Evolutionary conservation across 2,329 filamentous ascomycete species (phyloP), one percentile per base, ranked within the genome.

Genomic region (Pseudogymnoascus sp.): DNA sequence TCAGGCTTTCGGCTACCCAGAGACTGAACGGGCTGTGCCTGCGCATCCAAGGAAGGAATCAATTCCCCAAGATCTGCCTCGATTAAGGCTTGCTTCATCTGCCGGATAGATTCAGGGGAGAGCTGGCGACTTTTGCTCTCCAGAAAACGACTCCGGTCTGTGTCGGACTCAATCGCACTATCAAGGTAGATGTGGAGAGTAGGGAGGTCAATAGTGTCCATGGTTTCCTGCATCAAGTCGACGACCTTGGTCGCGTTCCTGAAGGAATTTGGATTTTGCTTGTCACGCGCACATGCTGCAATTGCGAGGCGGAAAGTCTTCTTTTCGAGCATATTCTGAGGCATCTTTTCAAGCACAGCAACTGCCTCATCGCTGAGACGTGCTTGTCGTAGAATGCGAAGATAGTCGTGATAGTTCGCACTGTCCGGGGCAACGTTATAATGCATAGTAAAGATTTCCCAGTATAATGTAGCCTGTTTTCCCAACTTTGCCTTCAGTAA

Each of bases 231-330:
- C 88, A 93, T 92, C 60, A 83, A 72, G 61, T 86, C 79, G 31
- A 96, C 76, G 26, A 96, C 79, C 60, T 79, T 75, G 60, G 79
- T 84, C 4, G 90, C 89, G 67, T 89, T 81, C 2, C 78, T 75
- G 67, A 96, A 82, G 22, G 84, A 83, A 61, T 87, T 83, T n/a
- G 74, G 79, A 73, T 96, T 96, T 62, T 87, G 86, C 71, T 86
- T 88, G 78, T 97, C 91, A 63, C 88, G 84, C 24, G 85, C 77
- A 74, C 92, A 96, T 4, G 85, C 81, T 66, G 82, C 82, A 78
- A 97, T 85, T 62, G 89, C 91, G 56, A 91, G 82, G 61, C 84
- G 83, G 76, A 92, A 90, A 8, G 85, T 85, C 64, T 82, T 82
- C 35, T 72, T 69, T 63, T 72, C 75, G 40, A 83, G 71, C 65